Percentiles rank a stretch among this genome's conserved stretches.
Evolutionary conservation across 345 rosid species (phyloP).

Genomic region (Corymbia maculata): DNA sequence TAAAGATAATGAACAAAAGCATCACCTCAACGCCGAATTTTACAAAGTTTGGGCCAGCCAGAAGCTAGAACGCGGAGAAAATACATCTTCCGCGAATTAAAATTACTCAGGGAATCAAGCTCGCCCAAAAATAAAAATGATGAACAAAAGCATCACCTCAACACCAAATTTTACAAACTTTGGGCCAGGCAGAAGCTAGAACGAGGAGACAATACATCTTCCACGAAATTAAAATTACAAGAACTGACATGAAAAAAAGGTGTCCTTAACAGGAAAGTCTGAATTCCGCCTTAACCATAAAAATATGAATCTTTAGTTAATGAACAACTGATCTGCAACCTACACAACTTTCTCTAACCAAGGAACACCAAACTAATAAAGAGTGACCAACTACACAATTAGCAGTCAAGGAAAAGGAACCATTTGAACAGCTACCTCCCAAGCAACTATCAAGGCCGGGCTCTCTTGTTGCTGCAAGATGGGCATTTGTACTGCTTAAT

Average conservation of each 20-base stretch:
- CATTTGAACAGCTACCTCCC: neutral
- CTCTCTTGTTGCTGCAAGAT: slow-evolving; percentile 89
- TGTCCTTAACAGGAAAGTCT: neutral
- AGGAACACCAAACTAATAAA: slow-evolving; percentile 11
- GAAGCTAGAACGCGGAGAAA: neutral
- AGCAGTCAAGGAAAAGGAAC: slow-evolving; percentile 19
- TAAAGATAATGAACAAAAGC: neutral
- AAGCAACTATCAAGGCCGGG: slow-evolving; percentile 29
- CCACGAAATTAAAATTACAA: neutral
- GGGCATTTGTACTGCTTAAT: slow-evolving; percentile 95
- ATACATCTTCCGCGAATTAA: neutral
- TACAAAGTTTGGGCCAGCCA: neutral
- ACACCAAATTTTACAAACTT: neutral
- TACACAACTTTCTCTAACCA: slow-evolving; percentile 17
- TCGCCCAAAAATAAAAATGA: neutral
- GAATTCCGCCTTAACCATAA: neutral
- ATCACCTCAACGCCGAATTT: neutral
- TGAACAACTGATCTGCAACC: slow-evolving; percentile 10
- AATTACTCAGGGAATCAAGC: neutral
- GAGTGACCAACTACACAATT: slow-evolving; percentile 36
- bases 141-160: neutral
- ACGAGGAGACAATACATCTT: neutral
- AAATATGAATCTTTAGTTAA: slow-evolving; percentile 10
- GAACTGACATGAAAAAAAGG: neutral
- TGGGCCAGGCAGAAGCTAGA: neutral